phyloP scores from a whole-genome alignment of 345 rosid species.

The Luvunga scandens region DNA sequence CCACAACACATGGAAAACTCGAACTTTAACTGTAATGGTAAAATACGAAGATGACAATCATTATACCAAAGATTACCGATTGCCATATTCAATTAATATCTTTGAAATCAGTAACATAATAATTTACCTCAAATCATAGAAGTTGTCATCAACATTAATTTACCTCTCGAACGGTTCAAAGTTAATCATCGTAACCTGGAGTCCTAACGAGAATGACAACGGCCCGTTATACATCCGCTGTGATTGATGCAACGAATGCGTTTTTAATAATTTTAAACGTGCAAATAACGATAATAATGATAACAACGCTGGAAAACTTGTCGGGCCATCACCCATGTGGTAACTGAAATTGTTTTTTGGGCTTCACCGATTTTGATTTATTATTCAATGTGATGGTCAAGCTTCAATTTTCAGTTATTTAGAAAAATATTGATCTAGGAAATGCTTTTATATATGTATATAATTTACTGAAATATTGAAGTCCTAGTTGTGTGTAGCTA shows the following conservation, averaged over 20 bases:
- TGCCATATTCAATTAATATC: no score
- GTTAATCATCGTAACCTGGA: background rate
- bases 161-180: background rate
- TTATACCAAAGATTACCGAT: no score
- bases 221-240: background rate
- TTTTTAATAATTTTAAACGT: no score
- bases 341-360: background rate
- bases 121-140: background rate
- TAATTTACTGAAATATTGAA: background rate
- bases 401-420: background rate
- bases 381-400: background rate
- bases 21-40: no score
- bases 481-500: background rate
- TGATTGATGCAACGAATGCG: background rate
- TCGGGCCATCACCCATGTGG: constrained; percentile 14
- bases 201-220: background rate
- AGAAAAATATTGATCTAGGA: no score
- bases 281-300: no score
- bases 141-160: no score
- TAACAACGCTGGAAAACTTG: background rate
- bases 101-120: background rate
- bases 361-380: background rate
- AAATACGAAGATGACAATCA: no score
- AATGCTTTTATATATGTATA: no score
- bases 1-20: no score